Conservation (phyloP, 2,329 filamentous ascomycete species). For the Fusarium buxicola region DNA sequence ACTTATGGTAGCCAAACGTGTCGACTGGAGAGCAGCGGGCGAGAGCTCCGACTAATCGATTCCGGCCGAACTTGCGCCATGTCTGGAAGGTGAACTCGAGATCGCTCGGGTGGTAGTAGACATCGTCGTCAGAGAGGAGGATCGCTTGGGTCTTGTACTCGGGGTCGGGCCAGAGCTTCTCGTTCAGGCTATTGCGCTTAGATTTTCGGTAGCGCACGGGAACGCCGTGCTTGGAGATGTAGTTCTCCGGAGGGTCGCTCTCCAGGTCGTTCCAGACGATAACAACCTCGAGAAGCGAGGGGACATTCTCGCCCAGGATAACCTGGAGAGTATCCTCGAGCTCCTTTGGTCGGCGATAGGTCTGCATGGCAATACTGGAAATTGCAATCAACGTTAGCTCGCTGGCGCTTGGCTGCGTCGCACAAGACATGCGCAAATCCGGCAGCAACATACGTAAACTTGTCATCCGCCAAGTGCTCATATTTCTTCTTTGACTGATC, state of each 20-base stretch:
- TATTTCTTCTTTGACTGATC: slow-evolving; percentile 42
- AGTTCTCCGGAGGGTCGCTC: slow-evolving; percentile 45
- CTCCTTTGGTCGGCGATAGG: slow-evolving; percentile 52
- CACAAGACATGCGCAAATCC: too few relatives aligned
- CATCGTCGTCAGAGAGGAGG: slow-evolving; percentile 55
- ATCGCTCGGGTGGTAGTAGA: slow-evolving; percentile 53
- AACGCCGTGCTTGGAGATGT: slow-evolving; percentile 47
- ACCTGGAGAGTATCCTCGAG: slow-evolving; percentile 48
- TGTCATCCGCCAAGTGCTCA: slow-evolving; percentile 43
- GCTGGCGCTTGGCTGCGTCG: not conserved
- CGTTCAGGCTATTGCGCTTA: slow-evolving; percentile 51
- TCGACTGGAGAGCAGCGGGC: slow-evolving; percentile 50
- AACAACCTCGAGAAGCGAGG: slow-evolving; percentile 54
- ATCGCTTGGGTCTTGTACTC: slow-evolving; percentile 53
- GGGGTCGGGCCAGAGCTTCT: slow-evolving; percentile 53
- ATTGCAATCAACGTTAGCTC: not conserved
- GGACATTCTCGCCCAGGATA: slow-evolving; percentile 47
- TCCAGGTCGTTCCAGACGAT: slow-evolving; percentile 54
- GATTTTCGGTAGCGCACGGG: slow-evolving; percentile 51
- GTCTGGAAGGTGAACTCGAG: slow-evolving; percentile 56
- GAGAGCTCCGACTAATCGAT: slow-evolving; percentile 52
- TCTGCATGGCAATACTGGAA: slow-evolving; percentile 53
- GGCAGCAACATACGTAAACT: slow-evolving; percentile 46
- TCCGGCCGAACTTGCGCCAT: slow-evolving; percentile 54
- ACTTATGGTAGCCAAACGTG: slow-evolving; percentile 46